These are phyloP conservation scores for Papiliotrema fonsecae DNA, from an alignment of 1,284 basidiomycete species.

Conservation along the genomic window DNA sequence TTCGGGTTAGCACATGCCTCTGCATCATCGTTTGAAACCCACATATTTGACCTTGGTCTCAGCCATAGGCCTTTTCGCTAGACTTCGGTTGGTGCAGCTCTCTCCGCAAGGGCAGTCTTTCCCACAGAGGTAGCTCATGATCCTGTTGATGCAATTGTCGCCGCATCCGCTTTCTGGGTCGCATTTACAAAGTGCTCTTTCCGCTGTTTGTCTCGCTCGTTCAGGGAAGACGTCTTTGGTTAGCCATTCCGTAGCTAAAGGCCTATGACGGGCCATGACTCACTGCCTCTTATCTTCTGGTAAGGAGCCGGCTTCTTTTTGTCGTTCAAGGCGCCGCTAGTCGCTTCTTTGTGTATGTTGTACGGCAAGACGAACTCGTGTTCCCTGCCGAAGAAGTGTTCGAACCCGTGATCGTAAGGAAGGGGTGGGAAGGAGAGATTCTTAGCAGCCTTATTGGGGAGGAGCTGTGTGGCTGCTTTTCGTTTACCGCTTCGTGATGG, in stretches of 20 bases:
- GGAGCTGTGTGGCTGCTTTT: background rate
- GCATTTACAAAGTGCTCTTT: constrained; percentile 45
- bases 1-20: constrained; percentile 13
- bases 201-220: constrained; percentile 20
- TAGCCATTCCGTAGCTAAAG: background rate
- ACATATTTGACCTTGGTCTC: constrained; percentile 40
- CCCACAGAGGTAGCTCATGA: constrained; percentile 51
- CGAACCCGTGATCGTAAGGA: constrained; percentile 34
- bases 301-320: constrained; percentile 43
- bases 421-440: constrained; percentile 33
- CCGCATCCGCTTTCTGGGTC: constrained; percentile 42
- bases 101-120: constrained; percentile 49
- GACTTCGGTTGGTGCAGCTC: constrained; percentile 36
- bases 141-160: constrained; percentile 49
- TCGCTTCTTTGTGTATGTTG: constrained; percentile 42
- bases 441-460: background rate
- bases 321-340: constrained; percentile 42
- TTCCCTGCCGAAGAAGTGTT: constrained; percentile 34
- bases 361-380: constrained; percentile 44
- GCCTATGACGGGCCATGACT: constrained; percentile 18
- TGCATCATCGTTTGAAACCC: constrained; percentile 12
- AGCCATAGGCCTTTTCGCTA: constrained; percentile 35
- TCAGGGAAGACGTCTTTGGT: constrained; percentile 39
- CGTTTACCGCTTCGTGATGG: constrained; percentile 3
- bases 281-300: constrained; percentile 30